Conservation (phyloP, 2,329 filamentous ascomycete species). For the Xylogone sp. region DNA sequence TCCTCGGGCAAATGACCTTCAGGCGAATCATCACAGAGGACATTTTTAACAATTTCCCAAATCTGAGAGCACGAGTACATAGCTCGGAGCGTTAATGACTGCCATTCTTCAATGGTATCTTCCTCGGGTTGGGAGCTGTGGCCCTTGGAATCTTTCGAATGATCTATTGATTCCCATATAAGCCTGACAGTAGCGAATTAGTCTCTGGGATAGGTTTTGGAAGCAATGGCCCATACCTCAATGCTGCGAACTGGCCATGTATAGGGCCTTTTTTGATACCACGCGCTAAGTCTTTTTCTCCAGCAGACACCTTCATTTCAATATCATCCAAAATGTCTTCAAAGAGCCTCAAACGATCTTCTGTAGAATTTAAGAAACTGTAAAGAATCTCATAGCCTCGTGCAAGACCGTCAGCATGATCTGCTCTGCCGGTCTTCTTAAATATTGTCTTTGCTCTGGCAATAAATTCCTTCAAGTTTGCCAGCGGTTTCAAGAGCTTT, state of each 20-base stretch:
- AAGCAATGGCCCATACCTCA: slow-evolving; percentile 43
- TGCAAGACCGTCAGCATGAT: slow-evolving; percentile 89
- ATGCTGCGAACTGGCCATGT: slow-evolving; percentile 66
- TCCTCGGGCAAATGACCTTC: slow-evolving; percentile 83
- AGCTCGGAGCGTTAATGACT: background rate
- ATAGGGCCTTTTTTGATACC: slow-evolving; percentile 65
- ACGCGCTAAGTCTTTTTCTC: slow-evolving; percentile 59
- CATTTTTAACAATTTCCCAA: slow-evolving; percentile 71
- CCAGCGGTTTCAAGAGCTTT: background rate
- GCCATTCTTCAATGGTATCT: background rate
- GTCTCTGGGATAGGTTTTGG: slow-evolving; percentile 1
- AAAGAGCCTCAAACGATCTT: slow-evolving; percentile 48
- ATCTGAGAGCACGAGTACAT: slow-evolving; percentile 61
- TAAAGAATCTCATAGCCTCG: slow-evolving; percentile 70
- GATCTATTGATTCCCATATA: slow-evolving; percentile 20
- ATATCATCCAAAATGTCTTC: slow-evolving; percentile 56
- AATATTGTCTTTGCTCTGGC: slow-evolving; percentile 54
- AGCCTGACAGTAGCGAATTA: slow-evolving; percentile 13
- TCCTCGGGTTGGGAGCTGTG: background rate
- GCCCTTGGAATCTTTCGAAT: background rate
- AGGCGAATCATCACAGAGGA: slow-evolving; percentile 90
- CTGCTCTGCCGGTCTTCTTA: slow-evolving; percentile 72
- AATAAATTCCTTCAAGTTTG: slow-evolving; percentile 44
- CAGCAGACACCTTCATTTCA: slow-evolving; percentile 59
- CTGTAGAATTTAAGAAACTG: slow-evolving; percentile 44